Conservation (phyloP, 2,329 filamentous ascomycete genomes). For the Fusarium nanum region DNA sequence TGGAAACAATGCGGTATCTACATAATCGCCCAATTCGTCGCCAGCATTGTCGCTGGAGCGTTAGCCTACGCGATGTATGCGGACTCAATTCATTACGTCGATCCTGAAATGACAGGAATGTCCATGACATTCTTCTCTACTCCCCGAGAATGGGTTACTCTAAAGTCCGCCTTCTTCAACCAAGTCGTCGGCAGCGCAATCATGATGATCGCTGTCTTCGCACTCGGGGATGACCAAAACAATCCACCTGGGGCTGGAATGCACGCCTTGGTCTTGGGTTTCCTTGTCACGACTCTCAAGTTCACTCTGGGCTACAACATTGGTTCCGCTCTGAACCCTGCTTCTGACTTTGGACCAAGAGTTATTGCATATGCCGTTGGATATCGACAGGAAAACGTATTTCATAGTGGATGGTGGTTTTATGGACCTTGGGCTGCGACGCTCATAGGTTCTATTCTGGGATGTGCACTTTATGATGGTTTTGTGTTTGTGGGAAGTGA, state of each 20-base stretch:
- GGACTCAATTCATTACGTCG: conserved; percentile 39
- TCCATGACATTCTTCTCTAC: conserved; percentile 52
- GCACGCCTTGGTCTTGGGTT: conserved; percentile 52
- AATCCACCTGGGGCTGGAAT: conserved; percentile 53
- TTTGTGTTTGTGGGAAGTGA: conserved; percentile 36
- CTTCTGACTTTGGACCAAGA: conserved; percentile 53
- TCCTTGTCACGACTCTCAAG: conserved; percentile 52
- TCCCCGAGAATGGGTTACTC: conserved; percentile 40
- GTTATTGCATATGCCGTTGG: conserved; percentile 50
- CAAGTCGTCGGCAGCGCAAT: conserved; percentile 52
- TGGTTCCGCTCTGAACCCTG: conserved; percentile 53
- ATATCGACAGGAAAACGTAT: conserved; percentile 46
- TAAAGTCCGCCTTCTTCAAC: conserved; percentile 50
- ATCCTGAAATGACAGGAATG: conserved; percentile 47
- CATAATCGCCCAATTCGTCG: conserved; percentile 15
- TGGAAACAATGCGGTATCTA: conserved; percentile 47
- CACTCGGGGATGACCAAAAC: conserved; percentile 53
- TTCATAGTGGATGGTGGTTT: conserved; percentile 47
- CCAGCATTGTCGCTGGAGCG: conserved; percentile 11
- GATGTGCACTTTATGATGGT: conserved; percentile 25
- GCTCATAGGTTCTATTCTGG: conserved; percentile 11
- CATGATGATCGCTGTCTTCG: conserved; percentile 53
- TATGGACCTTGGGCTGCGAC: conserved; percentile 33
- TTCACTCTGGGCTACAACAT: conserved; percentile 54
- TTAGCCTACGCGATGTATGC: conserved; percentile 24